These are phyloP conservation scores for Heliocybe sulcata DNA, from an alignment of 1,284 basidiomycete species.

Conservation along the genomic window DNA sequence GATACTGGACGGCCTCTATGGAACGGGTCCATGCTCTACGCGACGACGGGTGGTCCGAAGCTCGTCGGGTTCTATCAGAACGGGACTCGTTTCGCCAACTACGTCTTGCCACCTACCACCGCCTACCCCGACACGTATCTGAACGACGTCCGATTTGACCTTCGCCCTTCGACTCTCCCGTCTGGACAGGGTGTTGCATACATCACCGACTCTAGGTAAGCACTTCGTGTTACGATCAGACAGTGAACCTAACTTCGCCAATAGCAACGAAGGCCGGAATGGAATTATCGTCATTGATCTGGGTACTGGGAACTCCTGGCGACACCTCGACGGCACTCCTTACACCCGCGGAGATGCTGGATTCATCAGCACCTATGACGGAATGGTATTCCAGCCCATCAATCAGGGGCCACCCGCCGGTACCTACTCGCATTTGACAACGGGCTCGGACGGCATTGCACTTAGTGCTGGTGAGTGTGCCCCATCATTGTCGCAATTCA, in stretches of 20 bases:
- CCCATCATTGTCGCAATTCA: too few relatives aligned
- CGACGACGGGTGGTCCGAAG: slow-evolving; percentile 20
- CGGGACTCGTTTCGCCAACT: slow-evolving; percentile 18
- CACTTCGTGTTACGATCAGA: neutral
- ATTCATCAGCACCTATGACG: slow-evolving; percentile 19
- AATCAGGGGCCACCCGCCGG: slow-evolving; percentile 9
- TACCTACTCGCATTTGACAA: slow-evolving; percentile 5
- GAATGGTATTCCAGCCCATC: slow-evolving; percentile 11
- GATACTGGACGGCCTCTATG: slow-evolving; percentile 19
- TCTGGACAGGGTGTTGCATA: slow-evolving; percentile 20
- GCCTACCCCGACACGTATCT: slow-evolving; percentile 20
- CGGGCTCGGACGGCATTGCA: slow-evolving; percentile 13
- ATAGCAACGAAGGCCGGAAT: slow-evolving; percentile 13
- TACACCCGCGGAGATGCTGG: slow-evolving; percentile 12
- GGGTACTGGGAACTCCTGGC: slow-evolving; percentile 21
- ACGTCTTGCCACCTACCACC: slow-evolving; percentile 18
- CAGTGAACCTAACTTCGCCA: too few relatives aligned
- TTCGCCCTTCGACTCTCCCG: slow-evolving; percentile 13
- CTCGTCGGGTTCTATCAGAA: slow-evolving; percentile 22
- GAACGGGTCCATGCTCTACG: slow-evolving; percentile 17
- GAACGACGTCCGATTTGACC: slow-evolving; percentile 23
- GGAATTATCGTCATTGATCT: slow-evolving; percentile 22
- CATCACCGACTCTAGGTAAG: slow-evolving; percentile 17
- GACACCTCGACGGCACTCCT: slow-evolving; percentile 18
- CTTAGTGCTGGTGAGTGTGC: slow-evolving; percentile 9